These are phyloP conservation scores for Ceratobasidium sp. DNA, from an alignment of 1,284 basidiomycete genomes.

Conservation along the genomic window DNA sequence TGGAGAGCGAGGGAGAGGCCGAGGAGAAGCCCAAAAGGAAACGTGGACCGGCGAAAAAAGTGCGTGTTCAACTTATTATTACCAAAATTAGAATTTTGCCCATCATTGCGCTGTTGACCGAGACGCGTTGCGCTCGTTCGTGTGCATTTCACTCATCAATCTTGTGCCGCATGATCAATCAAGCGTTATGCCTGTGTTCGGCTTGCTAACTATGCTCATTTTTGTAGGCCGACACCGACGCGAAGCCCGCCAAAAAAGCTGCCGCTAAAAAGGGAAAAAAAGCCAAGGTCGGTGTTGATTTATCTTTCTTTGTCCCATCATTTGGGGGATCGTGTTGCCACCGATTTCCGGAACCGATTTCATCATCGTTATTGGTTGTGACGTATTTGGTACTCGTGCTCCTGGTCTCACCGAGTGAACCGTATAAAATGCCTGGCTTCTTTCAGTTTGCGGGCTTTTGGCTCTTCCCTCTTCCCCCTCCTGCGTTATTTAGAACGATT, in stretches of 20 bases:
- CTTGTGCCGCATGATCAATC: too few species aligned
- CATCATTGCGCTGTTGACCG: not conserved
- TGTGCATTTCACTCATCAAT: not conserved
- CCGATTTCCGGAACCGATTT: not conserved
- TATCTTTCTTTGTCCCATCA: not conserved
- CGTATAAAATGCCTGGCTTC: not conserved
- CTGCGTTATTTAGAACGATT: not conserved
- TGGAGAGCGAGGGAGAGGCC: slow-evolving; percentile 52
- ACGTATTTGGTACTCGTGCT: not conserved
- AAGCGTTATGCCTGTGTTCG: too few species aligned
- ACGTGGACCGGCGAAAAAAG: slow-evolving; percentile 47
- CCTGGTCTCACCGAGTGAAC: not conserved
- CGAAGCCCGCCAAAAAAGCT: slow-evolving; percentile 27
- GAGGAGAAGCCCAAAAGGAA: slow-evolving; percentile 58
- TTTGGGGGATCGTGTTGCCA: not conserved
- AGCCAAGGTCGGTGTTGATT: slow-evolving; percentile 18
- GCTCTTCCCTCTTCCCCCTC: not conserved
- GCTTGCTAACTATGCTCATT: not conserved
- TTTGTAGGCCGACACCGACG: slow-evolving; percentile 1
- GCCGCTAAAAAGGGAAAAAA: slow-evolving; percentile 8
- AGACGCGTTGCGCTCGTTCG: not conserved
- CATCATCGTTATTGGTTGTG: not conserved
- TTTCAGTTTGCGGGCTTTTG: not conserved
- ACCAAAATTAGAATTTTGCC: not conserved
- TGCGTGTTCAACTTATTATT: not conserved